phyloP scores from a whole-genome alignment of 257 asterid species.

The Solanum paucissectum region DNA sequence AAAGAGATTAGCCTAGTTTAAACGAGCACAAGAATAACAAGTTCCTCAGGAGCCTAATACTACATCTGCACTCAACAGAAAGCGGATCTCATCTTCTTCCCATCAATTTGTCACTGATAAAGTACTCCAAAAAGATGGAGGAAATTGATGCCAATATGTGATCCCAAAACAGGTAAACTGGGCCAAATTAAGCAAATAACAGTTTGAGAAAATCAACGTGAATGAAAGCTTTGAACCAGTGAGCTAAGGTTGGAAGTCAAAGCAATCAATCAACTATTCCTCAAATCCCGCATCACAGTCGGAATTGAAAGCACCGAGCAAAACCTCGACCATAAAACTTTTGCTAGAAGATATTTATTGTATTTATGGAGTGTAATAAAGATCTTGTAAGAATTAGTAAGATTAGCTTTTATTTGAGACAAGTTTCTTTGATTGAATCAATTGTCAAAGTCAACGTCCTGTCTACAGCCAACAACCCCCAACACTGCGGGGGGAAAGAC shows the following conservation, averaged over 20 bases:
- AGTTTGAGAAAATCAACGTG: neutral
- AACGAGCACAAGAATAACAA: neutral
- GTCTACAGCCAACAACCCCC: neutral
- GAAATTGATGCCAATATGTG: neutral
- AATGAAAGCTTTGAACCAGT: neutral
- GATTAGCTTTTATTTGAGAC: neutral
- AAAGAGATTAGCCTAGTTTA: neutral
- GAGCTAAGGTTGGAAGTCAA: neutral
- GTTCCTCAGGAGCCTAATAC: neutral
- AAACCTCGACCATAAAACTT: neutral
- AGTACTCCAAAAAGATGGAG: neutral
- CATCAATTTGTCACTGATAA: neutral
- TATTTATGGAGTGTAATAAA: neutral
- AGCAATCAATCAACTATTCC: neutral
- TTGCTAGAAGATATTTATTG: neutral
- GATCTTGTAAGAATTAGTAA: neutral
- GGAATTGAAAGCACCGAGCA: neutral
- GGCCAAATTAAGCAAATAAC: neutral
- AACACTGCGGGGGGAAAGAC: neutral
- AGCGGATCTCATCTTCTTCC: neutral
- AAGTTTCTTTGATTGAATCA: neutral
- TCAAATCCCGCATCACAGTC: neutral
- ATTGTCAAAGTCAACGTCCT: neutral
- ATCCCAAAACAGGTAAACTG: neutral
- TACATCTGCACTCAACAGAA: neutral